phyloP scores from a whole-genome alignment of 176 grass and related monocot species.

The Eragrostis nindensis region DNA sequence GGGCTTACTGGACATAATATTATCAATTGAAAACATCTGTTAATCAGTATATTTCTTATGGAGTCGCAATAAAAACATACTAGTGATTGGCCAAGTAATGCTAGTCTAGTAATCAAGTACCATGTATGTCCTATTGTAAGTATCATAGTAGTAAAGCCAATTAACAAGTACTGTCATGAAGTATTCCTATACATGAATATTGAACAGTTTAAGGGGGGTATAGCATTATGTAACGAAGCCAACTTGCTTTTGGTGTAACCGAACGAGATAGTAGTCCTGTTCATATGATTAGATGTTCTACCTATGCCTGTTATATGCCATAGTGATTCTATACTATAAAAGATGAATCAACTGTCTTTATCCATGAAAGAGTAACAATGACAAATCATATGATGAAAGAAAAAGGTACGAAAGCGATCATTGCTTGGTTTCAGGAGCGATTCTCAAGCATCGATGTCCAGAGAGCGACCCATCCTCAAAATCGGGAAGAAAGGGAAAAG shows the following conservation, averaged over 20 bases:
- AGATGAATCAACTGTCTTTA: slow-evolving; percentile 19
- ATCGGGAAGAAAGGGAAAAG: background rate
- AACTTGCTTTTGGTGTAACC: slow-evolving; percentile 28
- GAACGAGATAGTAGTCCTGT: no score
- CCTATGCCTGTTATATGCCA: no score
- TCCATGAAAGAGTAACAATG: slow-evolving; percentile 23
- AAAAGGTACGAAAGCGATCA: slow-evolving; percentile 26
- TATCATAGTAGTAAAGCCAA: no score
- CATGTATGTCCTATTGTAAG: no score
- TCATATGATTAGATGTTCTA: no score
- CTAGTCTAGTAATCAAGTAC: no score
- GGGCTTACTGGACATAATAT: background rate
- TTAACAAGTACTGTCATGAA: no score
- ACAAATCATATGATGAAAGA: slow-evolving; percentile 23
- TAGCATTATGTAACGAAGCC: slow-evolving; percentile 4
- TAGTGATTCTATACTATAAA: no score
- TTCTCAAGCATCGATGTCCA: no score
- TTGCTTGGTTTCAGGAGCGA: background rate
- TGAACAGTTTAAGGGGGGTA: no score
- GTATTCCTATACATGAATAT: no score
- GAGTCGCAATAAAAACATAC: slow-evolving; percentile 13
- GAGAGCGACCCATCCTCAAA: background rate
- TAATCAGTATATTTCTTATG: background rate
- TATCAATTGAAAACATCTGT: no score
- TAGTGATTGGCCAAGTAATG: background rate